Conservation (phyloP, 2,329 filamentous ascomycete species). For the Aureobasidium musti region DNA sequence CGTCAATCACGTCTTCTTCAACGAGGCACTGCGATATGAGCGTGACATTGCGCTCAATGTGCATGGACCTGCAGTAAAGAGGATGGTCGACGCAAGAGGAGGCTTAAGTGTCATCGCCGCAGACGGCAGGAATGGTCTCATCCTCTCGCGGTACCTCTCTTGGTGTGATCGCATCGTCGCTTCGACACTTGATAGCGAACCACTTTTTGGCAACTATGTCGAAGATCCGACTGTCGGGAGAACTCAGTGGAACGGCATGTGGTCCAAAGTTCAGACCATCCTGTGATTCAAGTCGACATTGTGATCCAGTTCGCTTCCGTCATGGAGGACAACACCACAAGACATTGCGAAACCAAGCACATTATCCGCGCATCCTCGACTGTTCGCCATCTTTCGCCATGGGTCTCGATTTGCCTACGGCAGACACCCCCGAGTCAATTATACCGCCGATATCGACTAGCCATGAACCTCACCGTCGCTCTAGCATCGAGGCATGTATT, state of each 20-base stretch:
- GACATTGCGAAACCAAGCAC: not conserved
- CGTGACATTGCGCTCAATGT: not conserved
- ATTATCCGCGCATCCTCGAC: not conserved
- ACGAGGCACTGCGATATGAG: not conserved
- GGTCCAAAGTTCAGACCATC: constrained; percentile 7
- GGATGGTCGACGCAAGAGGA: constrained; percentile 19
- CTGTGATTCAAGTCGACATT: not conserved
- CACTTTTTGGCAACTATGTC: constrained; percentile 5
- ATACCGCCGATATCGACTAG: not conserved
- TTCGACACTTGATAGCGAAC: not conserved
- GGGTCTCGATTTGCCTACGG: too few relatives aligned
- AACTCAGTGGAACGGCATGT: constrained; percentile 9
- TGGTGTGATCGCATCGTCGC: constrained; percentile 15
- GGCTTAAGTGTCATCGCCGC: not conserved
- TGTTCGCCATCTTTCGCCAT: not conserved
- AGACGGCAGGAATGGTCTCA: constrained; percentile 7
- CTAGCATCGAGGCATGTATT: not conserved
- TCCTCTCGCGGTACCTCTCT: constrained; percentile 7
- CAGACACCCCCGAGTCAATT: not conserved
- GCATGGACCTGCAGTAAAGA: constrained; percentile 9
- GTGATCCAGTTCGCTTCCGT: not conserved
- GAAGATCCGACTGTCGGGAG: not conserved
- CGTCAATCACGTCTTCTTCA: constrained; percentile 9
- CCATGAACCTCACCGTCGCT: not conserved
- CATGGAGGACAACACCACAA: not conserved